These are phyloP conservation scores for Fonsecaea erecta DNA, from an alignment of 2,329 filamentous ascomycete genomes.

Conservation along the genomic window DNA sequence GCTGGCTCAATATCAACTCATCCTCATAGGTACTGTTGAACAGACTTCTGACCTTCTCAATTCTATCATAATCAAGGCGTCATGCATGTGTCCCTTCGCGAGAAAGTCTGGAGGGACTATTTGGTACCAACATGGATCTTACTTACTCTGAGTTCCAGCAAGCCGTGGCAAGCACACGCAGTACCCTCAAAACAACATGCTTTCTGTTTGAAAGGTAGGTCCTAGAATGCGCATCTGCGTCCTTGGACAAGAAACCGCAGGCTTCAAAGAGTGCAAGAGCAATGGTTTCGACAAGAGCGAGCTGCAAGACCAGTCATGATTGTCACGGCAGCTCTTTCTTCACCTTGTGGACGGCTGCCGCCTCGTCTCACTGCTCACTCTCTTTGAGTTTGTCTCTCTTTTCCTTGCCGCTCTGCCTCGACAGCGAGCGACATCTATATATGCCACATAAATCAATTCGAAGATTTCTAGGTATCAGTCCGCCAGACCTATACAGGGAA, in stretches of 20 bases:
- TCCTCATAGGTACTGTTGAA: neutral
- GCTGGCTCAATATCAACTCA: neutral
- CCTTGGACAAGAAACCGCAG: neutral
- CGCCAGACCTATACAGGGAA: conserved; percentile 5
- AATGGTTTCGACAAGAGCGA: neutral
- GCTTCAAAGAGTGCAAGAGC: neutral
- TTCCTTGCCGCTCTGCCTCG: neutral
- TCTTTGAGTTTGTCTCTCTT: neutral
- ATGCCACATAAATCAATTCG: conserved; percentile 15
- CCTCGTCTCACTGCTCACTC: neutral
- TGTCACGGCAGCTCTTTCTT: neutral
- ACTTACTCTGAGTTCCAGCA: neutral
- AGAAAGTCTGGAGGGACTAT: neutral
- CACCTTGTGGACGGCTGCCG: neutral
- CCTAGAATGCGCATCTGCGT: neutral
- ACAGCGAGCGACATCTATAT: conserved; percentile 9
- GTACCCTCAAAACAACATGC: neutral
- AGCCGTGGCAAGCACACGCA: neutral
- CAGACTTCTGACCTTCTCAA: neutral
- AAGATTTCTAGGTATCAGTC: neutral
- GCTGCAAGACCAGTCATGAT: neutral
- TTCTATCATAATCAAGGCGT: neutral
- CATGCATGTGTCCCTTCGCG: neutral
- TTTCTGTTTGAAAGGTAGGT: neutral
- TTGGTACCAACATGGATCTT: neutral